Evolutionary conservation across 208 protist species (phyloP), one percentile per base, ranked within the genome.

Genomic region (Leishmania turanica): DNA sequence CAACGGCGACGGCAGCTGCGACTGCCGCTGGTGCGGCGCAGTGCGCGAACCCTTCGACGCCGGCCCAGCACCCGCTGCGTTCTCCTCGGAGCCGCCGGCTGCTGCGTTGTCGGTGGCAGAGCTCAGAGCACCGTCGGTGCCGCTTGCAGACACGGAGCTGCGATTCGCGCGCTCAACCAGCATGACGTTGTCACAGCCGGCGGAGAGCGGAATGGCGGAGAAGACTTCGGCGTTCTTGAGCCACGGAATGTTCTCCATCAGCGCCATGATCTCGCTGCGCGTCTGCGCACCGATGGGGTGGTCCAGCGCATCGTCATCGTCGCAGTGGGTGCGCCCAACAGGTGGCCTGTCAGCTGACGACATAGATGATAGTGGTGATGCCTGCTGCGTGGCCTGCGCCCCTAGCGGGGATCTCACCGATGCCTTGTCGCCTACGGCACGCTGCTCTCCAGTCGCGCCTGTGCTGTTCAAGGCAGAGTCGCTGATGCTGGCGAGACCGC

Each of bases 141-240:
- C 58, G 27, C 24, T 64, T 31, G 9, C 27, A 71, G 19, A 71
- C 19, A 71, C n/a, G 21, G 72, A 77, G 72, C 51, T 58, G 31
- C 53, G 72, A 62, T 37, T 11, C 27, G 73, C 76, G 6, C 82
- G 73, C 27, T 86, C 87, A 54, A 96, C 91, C 24, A 91, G 40
- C 76, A 96, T 85, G 31, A 96, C 90, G 65, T 92, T 84, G 68
- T 94, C 85, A n/a, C 80, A 84, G 78, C 88, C 88, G 34, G 85
- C 79, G 37, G 74, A 84, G 58, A 96, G 84, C 27, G 81, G 77
- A 47, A 96, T 81, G 47, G 88, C 86, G 17, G 88, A 94, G 78
- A 96, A 96, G 49, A 84, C 91, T 13, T 89, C 90, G 0, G 91
- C 89, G 77, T 96, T 84, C 45, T 85, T 84, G 79, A 96, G 73